Evolutionary conservation across 2,329 filamentous ascomycete genomes (phyloP).

Genomic region (Hypoxylon sp.): DNA sequence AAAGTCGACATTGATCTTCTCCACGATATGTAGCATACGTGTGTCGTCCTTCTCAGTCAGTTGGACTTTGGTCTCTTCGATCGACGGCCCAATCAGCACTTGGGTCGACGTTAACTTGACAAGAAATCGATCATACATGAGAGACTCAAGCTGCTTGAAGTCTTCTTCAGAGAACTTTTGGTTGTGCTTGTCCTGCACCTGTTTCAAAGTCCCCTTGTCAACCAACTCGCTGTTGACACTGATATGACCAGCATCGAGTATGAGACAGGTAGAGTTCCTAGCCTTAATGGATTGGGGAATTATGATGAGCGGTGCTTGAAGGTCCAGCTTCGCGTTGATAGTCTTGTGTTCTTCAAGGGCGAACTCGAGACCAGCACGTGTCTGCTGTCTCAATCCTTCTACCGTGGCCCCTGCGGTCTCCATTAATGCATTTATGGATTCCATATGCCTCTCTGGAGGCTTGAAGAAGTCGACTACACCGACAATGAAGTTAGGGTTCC

Average conservation of each 20-base stretch:
- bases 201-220: slow-evolving; percentile 86
- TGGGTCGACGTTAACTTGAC: slow-evolving; percentile 95
- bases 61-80: slow-evolving; percentile 87
- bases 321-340: slow-evolving; percentile 92
- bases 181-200: slow-evolving; percentile 90
- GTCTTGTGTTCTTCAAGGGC: slow-evolving; percentile 98
- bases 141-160: slow-evolving; percentile 82
- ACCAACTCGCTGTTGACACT: slow-evolving; percentile 94
- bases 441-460: slow-evolving; percentile 96
- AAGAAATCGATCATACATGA: slow-evolving; percentile 98
- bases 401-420: slow-evolving; percentile 96
- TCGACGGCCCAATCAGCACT: slow-evolving; percentile 91
- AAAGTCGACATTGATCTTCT: slow-evolving; percentile 97
- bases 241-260: slow-evolving; percentile 94
- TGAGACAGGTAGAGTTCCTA: slow-evolving; percentile 83
- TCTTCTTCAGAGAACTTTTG: slow-evolving; percentile 89
- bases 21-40: slow-evolving; percentile 86
- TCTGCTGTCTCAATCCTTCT: slow-evolving; percentile 93
- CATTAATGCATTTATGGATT: slow-evolving; percentile 95
- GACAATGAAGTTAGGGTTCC: slow-evolving; percentile 93
- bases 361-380: slow-evolving; percentile 93
- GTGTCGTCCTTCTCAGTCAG: slow-evolving; percentile 72
- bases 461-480: slow-evolving; percentile 96
- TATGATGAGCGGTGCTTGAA: slow-evolving; percentile 95
- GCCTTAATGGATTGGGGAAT: slow-evolving; percentile 91